These are phyloP conservation scores for Pichia sporocuriosa DNA, from an alignment of 805 yeast genomes.

Conservation along the genomic window DNA sequence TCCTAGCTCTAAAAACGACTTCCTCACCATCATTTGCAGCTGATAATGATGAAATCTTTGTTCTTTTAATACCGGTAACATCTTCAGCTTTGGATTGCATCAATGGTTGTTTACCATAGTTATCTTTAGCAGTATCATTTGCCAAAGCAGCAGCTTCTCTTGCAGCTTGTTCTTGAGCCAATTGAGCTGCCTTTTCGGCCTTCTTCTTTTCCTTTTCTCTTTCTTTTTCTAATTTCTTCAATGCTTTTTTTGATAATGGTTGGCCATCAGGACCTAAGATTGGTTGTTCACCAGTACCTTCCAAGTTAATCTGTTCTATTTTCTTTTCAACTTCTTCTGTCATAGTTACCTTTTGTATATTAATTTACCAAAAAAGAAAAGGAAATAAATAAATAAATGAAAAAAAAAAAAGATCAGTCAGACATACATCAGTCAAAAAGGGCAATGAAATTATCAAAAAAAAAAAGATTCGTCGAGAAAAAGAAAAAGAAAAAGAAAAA, in stretches of 20 bases:
- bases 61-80: conserved; percentile 62
- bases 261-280: conserved; percentile 55
- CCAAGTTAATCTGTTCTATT: conserved; percentile 22
- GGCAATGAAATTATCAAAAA: no score
- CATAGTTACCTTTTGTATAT: conserved; percentile 9
- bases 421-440: no score
- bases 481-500: no score
- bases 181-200: conserved; percentile 84
- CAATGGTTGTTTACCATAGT: conserved; percentile 86
- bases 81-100: conserved; percentile 52
- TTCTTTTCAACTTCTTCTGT: conserved; percentile 26
- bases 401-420: no score
- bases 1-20: conserved; percentile 86
- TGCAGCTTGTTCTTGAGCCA: conserved; percentile 81
- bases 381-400: no score
- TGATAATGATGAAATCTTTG: conserved; percentile 48
- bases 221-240: conserved; percentile 91
- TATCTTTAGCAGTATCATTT: conserved; percentile 77
- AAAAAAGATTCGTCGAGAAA: no score
- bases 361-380: background rate
- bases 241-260: conserved; percentile 88
- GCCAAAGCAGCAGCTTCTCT: conserved; percentile 61
- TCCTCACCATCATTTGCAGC: conserved; percentile 65
- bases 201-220: conserved; percentile 88
- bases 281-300: conserved; percentile 17